Percentiles rank a stretch among this genome's conserved stretches.
phyloP scores from a whole-genome alignment of 495 filamentous ascomycete genomes.

The Neurospora sp. region DNA sequence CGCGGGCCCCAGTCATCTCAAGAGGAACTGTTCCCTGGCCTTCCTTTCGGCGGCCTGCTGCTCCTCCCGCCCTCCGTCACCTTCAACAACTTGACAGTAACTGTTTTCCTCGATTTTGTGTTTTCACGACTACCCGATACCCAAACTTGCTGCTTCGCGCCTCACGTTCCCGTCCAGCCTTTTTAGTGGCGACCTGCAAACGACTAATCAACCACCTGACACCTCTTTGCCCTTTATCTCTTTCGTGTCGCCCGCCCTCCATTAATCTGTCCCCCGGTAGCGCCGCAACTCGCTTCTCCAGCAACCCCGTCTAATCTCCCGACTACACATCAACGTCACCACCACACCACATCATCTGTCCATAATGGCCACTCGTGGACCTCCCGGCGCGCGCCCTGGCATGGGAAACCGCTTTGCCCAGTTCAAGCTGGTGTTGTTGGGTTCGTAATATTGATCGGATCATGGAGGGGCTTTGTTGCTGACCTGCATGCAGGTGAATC shows the following conservation, averaged over 20 bases:
- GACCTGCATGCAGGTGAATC: conserved; percentile 67
- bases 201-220: not conserved
- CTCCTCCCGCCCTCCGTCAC: not conserved
- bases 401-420: conserved; percentile 75
- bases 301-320: not conserved
- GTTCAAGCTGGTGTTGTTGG: conserved; percentile 95
- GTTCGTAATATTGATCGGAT: conserved; percentile 31
- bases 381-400: conserved; percentile 61
- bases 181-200: not conserved
- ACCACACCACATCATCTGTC: conserved; percentile 9
- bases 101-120: not conserved
- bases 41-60: not conserved
- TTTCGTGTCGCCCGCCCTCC: not conserved
- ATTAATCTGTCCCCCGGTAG: conserved; percentile 1
- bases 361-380: conserved; percentile 71
- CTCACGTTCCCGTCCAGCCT: not conserved
- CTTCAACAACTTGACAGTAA: not conserved
- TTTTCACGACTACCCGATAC: not conserved
- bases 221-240: not conserved
- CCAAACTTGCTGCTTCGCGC: not conserved
- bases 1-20: not conserved
- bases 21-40: not conserved
- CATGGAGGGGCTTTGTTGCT: conserved; percentile 23
- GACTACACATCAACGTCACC: not conserved
- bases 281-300: conserved; percentile 5